Conservation (phyloP, 768 basidiomycete genomes). For the Crepidotus variabilis region DNA sequence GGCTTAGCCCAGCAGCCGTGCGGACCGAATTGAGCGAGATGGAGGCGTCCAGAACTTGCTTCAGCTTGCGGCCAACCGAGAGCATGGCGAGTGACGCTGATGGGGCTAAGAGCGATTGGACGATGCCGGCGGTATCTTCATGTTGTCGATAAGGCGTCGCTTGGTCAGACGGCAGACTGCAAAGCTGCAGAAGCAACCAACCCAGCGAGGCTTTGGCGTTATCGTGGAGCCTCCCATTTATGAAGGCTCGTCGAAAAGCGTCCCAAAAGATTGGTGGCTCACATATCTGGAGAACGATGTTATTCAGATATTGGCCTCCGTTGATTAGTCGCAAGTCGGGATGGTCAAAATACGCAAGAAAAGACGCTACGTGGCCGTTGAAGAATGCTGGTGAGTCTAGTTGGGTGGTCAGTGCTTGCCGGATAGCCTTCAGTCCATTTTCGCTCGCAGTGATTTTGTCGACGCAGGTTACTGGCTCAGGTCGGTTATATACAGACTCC, state of each 20-base stretch:
- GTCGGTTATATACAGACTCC: background rate
- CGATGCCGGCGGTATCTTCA: slow-evolving; percentile 27
- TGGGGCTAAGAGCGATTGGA: slow-evolving; percentile 20
- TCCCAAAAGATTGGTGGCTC: slow-evolving; percentile 53
- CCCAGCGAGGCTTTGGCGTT: slow-evolving; percentile 36
- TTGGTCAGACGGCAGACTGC: slow-evolving; percentile 32
- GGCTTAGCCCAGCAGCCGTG: slow-evolving; percentile 20
- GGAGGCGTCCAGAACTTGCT: slow-evolving; percentile 19
- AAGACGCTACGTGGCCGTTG: slow-evolving; percentile 33
- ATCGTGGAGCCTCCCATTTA: slow-evolving; percentile 26
- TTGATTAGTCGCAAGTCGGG: slow-evolving; percentile 34
- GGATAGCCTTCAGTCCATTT: background rate
- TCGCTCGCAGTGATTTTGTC: background rate
- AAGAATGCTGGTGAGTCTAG: slow-evolving; percentile 27
- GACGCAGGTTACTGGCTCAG: background rate
- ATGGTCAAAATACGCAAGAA: slow-evolving; percentile 35
- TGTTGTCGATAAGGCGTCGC: slow-evolving; percentile 34
- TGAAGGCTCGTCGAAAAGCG: slow-evolving; percentile 31
- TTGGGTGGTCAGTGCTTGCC: background rate
- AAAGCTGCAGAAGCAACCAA: slow-evolving; percentile 46
- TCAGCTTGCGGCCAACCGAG: slow-evolving; percentile 33
- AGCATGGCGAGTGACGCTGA: slow-evolving; percentile 21
- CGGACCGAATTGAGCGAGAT: slow-evolving; percentile 5
- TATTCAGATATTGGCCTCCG: slow-evolving; percentile 37
- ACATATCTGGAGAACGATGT: slow-evolving; percentile 36